Evolutionary conservation across 306 rosid genomes (phyloP).

Genomic region (Cicer chorassanicum): DNA sequence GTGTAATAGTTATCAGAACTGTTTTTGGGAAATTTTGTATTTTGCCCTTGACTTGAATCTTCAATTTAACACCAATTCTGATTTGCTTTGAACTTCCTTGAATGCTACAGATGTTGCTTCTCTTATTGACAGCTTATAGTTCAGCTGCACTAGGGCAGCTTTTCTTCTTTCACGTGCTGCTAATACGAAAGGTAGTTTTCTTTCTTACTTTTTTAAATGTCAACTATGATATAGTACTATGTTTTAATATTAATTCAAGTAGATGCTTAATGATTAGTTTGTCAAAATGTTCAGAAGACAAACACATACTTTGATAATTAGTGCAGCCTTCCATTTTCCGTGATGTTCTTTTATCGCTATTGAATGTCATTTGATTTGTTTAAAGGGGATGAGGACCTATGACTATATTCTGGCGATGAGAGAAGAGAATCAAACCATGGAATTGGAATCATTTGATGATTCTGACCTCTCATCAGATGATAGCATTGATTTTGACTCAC

Average conservation of each 20-base stretch:
- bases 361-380: slow-evolving; percentile 34
- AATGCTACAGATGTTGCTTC: slow-evolving; percentile 69
- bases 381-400: slow-evolving; percentile 94
- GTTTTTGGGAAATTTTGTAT: background rate
- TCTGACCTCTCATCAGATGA: slow-evolving; percentile 86
- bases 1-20: slow-evolving; percentile 55
- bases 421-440: slow-evolving; percentile 71
- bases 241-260: slow-evolving; percentile 3
- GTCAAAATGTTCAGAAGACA: slow-evolving; percentile 3
- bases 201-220: slow-evolving; percentile 17
- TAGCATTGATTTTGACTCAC: slow-evolving; percentile 81
- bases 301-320: background rate
- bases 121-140: slow-evolving; percentile 74
- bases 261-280: slow-evolving; percentile 7
- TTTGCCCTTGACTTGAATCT: background rate
- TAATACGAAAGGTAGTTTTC: slow-evolving; percentile 76
- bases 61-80: slow-evolving; percentile 30
- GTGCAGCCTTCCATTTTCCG: background rate
- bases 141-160: slow-evolving; percentile 95
- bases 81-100: slow-evolving; percentile 30
- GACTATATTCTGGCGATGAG: slow-evolving; percentile 95
- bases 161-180: slow-evolving; percentile 91
- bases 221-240: background rate
- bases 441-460: slow-evolving; percentile 67
- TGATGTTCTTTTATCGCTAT: slow-evolving; percentile 9